These are phyloP conservation scores for Turnera subulata DNA, from an alignment of 345 rosid species.

Conservation along the genomic window DNA sequence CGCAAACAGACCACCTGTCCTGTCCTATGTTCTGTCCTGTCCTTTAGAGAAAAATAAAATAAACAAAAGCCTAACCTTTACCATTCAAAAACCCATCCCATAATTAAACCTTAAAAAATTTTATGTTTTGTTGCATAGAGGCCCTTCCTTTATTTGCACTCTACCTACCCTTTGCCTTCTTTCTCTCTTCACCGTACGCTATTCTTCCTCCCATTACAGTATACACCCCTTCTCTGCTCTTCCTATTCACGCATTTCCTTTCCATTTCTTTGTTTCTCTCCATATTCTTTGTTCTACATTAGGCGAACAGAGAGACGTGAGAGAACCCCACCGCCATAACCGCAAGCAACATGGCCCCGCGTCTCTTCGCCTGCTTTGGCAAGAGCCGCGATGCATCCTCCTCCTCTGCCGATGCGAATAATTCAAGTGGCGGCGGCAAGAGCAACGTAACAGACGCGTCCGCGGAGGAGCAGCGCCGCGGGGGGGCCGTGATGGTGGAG, in stretches of 20 bases:
- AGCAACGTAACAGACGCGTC: conserved; percentile 17
- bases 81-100: no score
- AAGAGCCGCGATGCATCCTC: conserved; percentile 6
- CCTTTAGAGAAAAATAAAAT: no score
- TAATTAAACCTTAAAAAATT: no score
- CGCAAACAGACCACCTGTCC: no score
- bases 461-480: conserved; percentile 39
- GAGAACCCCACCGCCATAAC: background rate
- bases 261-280: conserved; percentile 6
- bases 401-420: background rate
- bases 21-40: no score
- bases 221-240: conserved; percentile 43
- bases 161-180: background rate
- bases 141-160: no score
- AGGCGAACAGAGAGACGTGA: background rate
- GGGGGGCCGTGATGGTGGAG: conserved; percentile 69
- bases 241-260: conserved; percentile 5
- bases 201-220: conserved; percentile 23
- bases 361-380: conserved; percentile 73
- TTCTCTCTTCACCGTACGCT: conserved; percentile 37
- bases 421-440: no score
- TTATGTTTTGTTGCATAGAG: no score
- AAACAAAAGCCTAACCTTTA: no score
- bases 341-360: conserved; percentile 42
- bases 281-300: no score